phyloP scores from a whole-genome alignment of 148 eudicot genomes.

The Nepenthes gracilis region DNA sequence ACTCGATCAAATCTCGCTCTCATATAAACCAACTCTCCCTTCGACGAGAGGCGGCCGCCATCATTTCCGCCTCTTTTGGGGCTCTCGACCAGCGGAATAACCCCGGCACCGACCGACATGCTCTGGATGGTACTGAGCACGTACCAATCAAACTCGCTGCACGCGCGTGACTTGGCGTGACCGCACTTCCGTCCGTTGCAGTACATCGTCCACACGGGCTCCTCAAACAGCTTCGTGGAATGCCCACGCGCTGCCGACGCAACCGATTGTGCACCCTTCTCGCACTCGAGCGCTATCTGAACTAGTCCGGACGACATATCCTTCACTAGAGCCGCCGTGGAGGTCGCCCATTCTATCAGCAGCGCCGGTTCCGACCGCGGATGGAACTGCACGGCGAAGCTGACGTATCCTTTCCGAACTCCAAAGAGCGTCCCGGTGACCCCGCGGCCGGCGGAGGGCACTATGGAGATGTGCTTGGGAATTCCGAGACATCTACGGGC shows the following conservation, averaged over 20 bases:
- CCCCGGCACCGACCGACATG: slow-evolving; percentile 83
- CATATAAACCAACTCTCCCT: slow-evolving; percentile 67
- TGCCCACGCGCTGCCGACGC: slow-evolving; percentile 10
- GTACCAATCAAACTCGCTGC: slow-evolving; percentile 46
- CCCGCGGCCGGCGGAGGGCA: slow-evolving; percentile 33
- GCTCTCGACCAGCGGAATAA: slow-evolving; percentile 54
- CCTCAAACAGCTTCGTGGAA: slow-evolving; percentile 20
- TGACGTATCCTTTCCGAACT: slow-evolving; percentile 72
- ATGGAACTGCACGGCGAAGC: slow-evolving; percentile 60
- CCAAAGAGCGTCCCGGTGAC: slow-evolving; percentile 86
- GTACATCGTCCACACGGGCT: slow-evolving; percentile 71
- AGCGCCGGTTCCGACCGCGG: slow-evolving; percentile 49
- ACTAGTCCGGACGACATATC: slow-evolving; percentile 86
- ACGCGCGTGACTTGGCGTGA: slow-evolving; percentile 42
- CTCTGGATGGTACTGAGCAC: slow-evolving; percentile 55
- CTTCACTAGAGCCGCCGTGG: slow-evolving; percentile 48
- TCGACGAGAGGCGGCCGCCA: slow-evolving; percentile 9
- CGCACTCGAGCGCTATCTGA: slow-evolving; percentile 52
- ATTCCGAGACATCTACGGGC: too few relatives aligned
- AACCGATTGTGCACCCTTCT: slow-evolving; percentile 2
- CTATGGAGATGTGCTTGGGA: too few relatives aligned
- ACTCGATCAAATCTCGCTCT: slow-evolving; percentile 81
- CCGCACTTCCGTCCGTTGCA: slow-evolving; percentile 75
- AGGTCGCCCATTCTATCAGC: slow-evolving; percentile 44
- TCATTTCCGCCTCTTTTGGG: slow-evolving; percentile 3